Base-by-base conservation (phyloP, 148 eudicot genomes). In the Rhododendron simsii region DNA sequence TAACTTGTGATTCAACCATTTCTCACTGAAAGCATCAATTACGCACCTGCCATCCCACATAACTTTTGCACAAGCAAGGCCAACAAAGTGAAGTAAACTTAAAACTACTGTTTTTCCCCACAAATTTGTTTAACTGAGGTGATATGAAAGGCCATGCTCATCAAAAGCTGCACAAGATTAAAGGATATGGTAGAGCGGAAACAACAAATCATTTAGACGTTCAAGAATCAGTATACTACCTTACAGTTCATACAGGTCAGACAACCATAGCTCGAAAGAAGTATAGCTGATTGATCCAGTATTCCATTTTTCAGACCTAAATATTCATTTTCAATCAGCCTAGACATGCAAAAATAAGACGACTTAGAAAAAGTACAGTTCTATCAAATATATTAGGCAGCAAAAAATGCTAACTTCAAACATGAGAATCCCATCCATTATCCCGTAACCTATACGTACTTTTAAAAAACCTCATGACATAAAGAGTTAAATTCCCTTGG, bases 161-260 rank as follows among this genome's bases (percentile, higher is more conserved):
- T n/a, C 35, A 37, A 47, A 47, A 26, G 57, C 7, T 2, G 3
- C 26, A 26, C 41, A 80, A 16, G 82, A 50, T 84, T 69, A 16
- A 75, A 53, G 47, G 81, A 53, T 30, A 61, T 30, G 18, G 67
- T 55, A 48, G 50, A 28, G 55, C 7, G 67, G 35, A 50, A 23
- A 71, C 76, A 71, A 71, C 7, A 44, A 55, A 77, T 37, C 79
- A 84, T 50, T 41, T 78, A 39, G 48, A n/a, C 4, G 39, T 37
- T 63, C 83, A 71, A 8, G 51, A 51, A 12, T 69, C 83, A 61
- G 86, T 59, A 76, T 41, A 84, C 86, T 93, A 97, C 99, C 99
- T 94, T 98, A 92, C 99, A 98, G 86, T 98, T 91, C 99, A 98
- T 98, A 89, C 88, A 94, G 76, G 98, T 97, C 74, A 97, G 92